Evolutionary conservation across 805 yeast species (phyloP).

Genomic region (Lachancea quebecensis): DNA sequence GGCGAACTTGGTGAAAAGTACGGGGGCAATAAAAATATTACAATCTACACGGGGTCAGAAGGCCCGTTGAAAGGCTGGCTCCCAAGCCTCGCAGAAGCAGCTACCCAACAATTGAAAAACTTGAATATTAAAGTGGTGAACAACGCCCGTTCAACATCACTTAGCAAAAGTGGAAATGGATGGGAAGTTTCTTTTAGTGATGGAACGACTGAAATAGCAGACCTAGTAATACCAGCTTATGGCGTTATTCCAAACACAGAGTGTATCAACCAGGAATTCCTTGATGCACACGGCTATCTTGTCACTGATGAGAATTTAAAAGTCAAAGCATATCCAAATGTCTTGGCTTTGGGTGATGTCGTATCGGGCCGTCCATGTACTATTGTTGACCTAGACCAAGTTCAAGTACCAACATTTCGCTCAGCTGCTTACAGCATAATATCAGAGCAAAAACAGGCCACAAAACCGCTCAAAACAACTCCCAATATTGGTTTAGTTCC

Average conservation of each 20-base stretch:
- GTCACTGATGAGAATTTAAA: neutral
- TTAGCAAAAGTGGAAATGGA: neutral
- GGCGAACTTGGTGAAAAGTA: constrained; percentile 3
- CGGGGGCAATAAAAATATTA: neutral
- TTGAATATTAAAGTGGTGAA: neutral
- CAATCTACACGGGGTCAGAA: constrained; percentile 1
- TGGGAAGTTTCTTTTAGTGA: neutral
- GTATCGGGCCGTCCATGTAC: constrained; percentile 3
- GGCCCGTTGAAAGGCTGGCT: constrained; percentile 2
- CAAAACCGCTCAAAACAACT: neutral
- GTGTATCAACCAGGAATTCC: neutral
- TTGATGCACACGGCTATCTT: constrained; percentile 1
- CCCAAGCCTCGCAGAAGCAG: constrained; percentile 1
- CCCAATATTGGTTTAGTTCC: constrained; percentile 4
- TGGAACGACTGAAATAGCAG: neutral
- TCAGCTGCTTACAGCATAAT: neutral
- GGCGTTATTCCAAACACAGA: constrained; percentile 1
- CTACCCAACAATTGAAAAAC: neutral
- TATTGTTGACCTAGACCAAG: constrained; percentile 1
- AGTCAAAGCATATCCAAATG: neutral
- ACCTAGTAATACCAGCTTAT: neutral
- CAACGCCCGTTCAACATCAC: neutral
- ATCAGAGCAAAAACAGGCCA: neutral
- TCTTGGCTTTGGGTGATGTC: constrained; percentile 3
- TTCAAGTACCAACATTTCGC: neutral